A percentile compares a stretch with the other conserved stretches of the same genome.
These are phyloP conservation scores for Tulasnella calospora DNA, from an alignment of 768 basidiomycete genomes.

Conservation along the genomic window DNA sequence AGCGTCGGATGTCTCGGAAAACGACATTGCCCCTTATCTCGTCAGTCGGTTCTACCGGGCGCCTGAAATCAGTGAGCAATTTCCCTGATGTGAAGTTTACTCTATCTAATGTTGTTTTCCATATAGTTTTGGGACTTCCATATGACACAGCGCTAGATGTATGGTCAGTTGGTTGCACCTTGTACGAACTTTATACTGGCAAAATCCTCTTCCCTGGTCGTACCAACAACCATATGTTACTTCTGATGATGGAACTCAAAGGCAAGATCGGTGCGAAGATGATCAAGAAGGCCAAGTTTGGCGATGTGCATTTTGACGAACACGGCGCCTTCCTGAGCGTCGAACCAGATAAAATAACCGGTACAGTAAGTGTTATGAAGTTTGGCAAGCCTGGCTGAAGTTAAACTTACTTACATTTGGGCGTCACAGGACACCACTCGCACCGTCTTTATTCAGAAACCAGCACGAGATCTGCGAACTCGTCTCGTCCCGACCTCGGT, in stretches of 20 bases:
- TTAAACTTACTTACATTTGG: background rate
- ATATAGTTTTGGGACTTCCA: constrained; percentile 82
- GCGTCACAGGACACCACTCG: constrained; percentile 66
- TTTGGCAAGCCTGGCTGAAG: background rate
- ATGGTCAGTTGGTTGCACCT: constrained; percentile 96
- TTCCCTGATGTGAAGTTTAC: constrained; percentile 29
- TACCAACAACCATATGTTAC: constrained; percentile 95
- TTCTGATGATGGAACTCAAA: constrained; percentile 96
- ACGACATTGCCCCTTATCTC: constrained; percentile 96
- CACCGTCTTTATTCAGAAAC: constrained; percentile 78
- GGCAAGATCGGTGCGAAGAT: constrained; percentile 89
- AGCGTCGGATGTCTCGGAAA: constrained; percentile 88
- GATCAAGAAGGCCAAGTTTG: constrained; percentile 93
- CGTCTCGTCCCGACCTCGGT: constrained; percentile 75
- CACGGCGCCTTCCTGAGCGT: constrained; percentile 75
- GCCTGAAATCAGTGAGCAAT: constrained; percentile 85
- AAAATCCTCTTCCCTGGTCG: constrained; percentile 97
- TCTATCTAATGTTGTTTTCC: background rate
- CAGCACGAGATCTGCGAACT: constrained; percentile 71
- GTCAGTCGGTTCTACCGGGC: constrained; percentile 97
- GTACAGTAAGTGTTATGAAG: constrained; percentile 54
- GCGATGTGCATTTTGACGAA: constrained; percentile 89
- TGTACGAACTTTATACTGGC: constrained; percentile 93
- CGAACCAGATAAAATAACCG: constrained; percentile 78
- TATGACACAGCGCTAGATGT: constrained; percentile 92